Conservation (phyloP, 2,329 filamentous ascomycete genomes). For the Fusarium pseudonygamai region DNA sequence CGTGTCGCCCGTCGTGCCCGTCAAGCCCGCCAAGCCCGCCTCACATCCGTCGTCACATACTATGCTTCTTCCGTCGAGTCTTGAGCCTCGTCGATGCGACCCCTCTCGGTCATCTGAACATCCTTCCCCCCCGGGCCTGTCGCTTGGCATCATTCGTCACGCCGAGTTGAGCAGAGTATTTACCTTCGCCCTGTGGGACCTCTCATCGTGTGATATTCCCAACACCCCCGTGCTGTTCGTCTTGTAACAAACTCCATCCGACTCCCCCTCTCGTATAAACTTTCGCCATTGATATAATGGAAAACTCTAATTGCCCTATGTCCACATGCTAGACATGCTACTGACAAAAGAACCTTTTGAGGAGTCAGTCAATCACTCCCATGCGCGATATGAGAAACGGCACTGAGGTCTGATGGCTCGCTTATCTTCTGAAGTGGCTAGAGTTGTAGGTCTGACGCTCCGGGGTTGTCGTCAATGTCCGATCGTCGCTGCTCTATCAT, state of each 20-base stretch:
- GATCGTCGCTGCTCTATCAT: slow-evolving; percentile 1
- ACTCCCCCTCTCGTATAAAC: slow-evolving; percentile 15
- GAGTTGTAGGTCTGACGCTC: not conserved
- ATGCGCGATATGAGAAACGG: not conserved
- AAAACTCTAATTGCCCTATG: slow-evolving; percentile 16
- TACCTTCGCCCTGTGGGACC: not conserved
- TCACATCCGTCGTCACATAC: slow-evolving; percentile 11
- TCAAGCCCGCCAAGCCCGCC: slow-evolving; percentile 16
- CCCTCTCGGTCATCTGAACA: slow-evolving; percentile 2
- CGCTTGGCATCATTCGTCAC: not conserved
- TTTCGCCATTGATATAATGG: slow-evolving; percentile 32
- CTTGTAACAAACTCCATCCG: not conserved
- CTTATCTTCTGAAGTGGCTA: not conserved
- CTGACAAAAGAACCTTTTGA: slow-evolving; percentile 1
- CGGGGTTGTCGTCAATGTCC: slow-evolving; percentile 1
- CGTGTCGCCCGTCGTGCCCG: slow-evolving; percentile 22
- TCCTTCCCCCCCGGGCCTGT: slow-evolving; percentile 8
- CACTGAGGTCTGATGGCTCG: not conserved
- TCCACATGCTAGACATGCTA: not conserved
- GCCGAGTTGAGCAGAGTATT: not conserved
- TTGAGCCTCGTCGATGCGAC: slow-evolving; percentile 7
- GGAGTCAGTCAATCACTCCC: not conserved
- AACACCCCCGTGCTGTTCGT: slow-evolving; percentile 8
- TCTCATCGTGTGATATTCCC: not conserved
- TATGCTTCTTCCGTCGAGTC: slow-evolving; percentile 35